Evolutionary conservation across 768 basidiomycete species (phyloP).

Genomic region (Auriculariales sp.): DNA sequence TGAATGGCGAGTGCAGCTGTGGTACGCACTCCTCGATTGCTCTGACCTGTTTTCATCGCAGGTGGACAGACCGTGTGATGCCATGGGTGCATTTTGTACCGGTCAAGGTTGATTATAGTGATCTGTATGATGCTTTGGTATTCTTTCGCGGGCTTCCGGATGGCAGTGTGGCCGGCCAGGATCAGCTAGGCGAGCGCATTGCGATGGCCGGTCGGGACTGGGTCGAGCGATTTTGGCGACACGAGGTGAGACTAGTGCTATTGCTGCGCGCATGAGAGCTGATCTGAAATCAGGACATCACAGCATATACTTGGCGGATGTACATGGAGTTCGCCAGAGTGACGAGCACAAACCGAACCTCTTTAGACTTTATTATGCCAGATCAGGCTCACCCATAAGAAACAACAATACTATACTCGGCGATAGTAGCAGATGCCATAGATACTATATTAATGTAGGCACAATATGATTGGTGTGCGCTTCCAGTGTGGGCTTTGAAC

Average conservation of each 20-base stretch:
- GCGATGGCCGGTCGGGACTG: slow-evolving; percentile 41
- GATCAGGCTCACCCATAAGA: too few relatives aligned
- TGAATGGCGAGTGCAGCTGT: too few relatives aligned
- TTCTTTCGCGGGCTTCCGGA: slow-evolving; percentile 58
- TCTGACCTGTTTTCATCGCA: too few relatives aligned
- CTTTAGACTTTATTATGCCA: slow-evolving; percentile 26
- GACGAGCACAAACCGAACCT: slow-evolving; percentile 29
- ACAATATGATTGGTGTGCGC: too few relatives aligned
- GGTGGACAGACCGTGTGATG: slow-evolving; percentile 37
- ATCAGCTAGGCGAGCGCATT: slow-evolving; percentile 41
- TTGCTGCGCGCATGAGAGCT: slow-evolving; percentile 46
- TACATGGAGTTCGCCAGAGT: slow-evolving; percentile 41
- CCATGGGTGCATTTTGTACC: slow-evolving; percentile 71
- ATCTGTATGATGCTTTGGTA: slow-evolving; percentile 52
- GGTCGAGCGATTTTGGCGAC: slow-evolving; percentile 43
- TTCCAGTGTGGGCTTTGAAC: too few relatives aligned
- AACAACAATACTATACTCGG: too few relatives aligned
- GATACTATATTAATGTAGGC: too few relatives aligned
- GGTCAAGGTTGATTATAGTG: slow-evolving; percentile 44
- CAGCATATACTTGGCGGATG: slow-evolving; percentile 19
- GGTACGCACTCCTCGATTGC: too few relatives aligned
- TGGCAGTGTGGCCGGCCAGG: slow-evolving; percentile 34
- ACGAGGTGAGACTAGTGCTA: slow-evolving; percentile 26
- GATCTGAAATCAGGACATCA: slow-evolving; percentile 13
- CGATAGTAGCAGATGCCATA: too few relatives aligned